Percentiles rank a stretch among this genome's conserved stretches.
phyloP scores from a whole-genome alignment of 1,284 basidiomycete genomes.

The Irpex sp. region DNA sequence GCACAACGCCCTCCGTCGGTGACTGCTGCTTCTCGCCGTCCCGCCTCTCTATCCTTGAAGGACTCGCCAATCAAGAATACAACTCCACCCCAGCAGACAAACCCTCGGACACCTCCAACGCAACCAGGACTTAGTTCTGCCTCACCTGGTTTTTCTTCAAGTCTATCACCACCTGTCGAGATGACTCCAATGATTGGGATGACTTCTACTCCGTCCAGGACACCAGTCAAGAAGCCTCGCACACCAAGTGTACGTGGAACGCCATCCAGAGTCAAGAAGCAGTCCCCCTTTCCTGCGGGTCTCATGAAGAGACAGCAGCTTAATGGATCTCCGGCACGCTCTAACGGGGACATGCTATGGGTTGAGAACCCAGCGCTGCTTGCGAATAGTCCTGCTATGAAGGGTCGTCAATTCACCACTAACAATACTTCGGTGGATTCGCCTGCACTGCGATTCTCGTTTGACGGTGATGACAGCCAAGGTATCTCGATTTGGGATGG shows the following conservation, averaged over 20 bases:
- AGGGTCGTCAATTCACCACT: slow-evolving; percentile 15
- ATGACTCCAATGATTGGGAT: background rate
- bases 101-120: slow-evolving; percentile 1
- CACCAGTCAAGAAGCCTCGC: slow-evolving; percentile 5
- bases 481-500: slow-evolving; percentile 31
- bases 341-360: background rate
- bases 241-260: slow-evolving; percentile 10
- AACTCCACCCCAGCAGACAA: background rate
- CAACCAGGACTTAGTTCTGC: background rate
- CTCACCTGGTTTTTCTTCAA: slow-evolving; percentile 6
- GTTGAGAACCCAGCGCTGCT: slow-evolving; percentile 13
- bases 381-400: slow-evolving; percentile 15
- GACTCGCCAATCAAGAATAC: slow-evolving; percentile 15
- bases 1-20: slow-evolving; percentile 20
- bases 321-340: background rate
- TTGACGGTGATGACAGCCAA: slow-evolving; percentile 18
- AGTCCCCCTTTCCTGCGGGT: slow-evolving; percentile 5
- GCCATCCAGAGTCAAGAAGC: slow-evolving; percentile 4
- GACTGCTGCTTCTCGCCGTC: slow-evolving; percentile 13
- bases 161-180: background rate
- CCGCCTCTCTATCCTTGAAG: slow-evolving; percentile 4
- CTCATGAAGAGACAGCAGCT: slow-evolving; percentile 7
- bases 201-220: slow-evolving; percentile 5
- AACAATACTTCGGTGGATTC: slow-evolving; percentile 15
- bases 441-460: slow-evolving; percentile 15